Percentiles rank a stretch among this genome's conserved stretches.
Conservation (phyloP, 768 basidiomycete species). For the Chalciporus sphaerocephalus region DNA sequence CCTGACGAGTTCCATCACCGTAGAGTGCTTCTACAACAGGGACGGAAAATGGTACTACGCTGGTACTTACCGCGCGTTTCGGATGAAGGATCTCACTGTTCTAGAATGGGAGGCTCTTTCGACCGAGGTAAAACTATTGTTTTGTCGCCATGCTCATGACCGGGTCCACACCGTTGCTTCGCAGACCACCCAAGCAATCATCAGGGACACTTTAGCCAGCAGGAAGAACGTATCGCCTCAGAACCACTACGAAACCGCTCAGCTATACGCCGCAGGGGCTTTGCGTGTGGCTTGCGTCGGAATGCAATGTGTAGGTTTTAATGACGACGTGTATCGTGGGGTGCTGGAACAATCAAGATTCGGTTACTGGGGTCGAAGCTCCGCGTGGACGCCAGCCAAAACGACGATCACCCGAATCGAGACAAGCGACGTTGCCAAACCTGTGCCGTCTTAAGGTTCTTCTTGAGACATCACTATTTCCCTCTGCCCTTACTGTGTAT, state of each 20-base stretch:
- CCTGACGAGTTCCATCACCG: neutral
- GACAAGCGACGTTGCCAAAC: conserved; percentile 11
- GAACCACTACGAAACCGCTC: conserved; percentile 68
- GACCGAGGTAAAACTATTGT: conserved; percentile 44
- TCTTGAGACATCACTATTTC: neutral
- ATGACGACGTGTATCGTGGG: conserved; percentile 56
- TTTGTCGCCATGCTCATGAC: neutral
- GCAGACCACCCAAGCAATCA: conserved; percentile 60
- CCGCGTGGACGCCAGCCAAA: conserved; percentile 13
- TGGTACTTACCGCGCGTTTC: conserved; percentile 67
- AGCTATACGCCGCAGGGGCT: conserved; percentile 70
- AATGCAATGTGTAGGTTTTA: conserved; percentile 75
- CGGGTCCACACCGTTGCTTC: conserved; percentile 8
- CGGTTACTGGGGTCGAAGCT: conserved; percentile 21
- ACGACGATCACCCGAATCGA: conserved; percentile 10
- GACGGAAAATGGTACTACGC: conserved; percentile 83
- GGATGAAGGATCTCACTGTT: conserved; percentile 57
- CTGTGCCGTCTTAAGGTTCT: conserved; percentile 7
- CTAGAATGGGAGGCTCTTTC: conserved; percentile 70
- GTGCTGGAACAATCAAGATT: conserved; percentile 58
- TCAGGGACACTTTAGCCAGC: conserved; percentile 66
- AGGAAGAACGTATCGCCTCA: conserved; percentile 77
- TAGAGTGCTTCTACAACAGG: conserved; percentile 80
- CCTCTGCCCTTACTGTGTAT: neutral
- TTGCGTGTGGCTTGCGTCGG: conserved; percentile 70